Evolutionary conservation across 108 stramenopile species (phyloP).

Genomic region (Pseudonitzschia delicatissima): DNA sequence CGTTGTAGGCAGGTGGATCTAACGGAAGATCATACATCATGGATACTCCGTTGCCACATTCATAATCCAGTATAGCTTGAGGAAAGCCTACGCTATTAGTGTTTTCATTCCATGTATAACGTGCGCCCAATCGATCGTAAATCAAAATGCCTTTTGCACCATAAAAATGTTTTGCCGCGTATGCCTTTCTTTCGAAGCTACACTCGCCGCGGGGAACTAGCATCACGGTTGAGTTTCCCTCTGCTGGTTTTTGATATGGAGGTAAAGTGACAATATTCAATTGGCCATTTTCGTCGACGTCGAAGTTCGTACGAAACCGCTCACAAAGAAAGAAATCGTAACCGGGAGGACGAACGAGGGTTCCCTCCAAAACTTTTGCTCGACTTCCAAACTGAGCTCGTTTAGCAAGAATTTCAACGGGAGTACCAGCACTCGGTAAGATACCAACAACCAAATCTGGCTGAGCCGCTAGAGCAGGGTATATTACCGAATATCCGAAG

Average conservation of each 20-base stretch:
- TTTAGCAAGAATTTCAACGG: slow-evolving; percentile 16
- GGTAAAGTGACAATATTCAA: not conserved
- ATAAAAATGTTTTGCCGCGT: slow-evolving; percentile 52
- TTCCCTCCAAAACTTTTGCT: slow-evolving; percentile 5
- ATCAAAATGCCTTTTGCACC: slow-evolving; percentile 65
- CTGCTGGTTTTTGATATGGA: not conserved
- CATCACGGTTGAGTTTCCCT: slow-evolving; percentile 23
- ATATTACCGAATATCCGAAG: slow-evolving; percentile 10
- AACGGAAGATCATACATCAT: slow-evolving; percentile 21
- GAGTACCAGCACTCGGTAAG: not conserved
- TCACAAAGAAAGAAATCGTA: slow-evolving; percentile 13
- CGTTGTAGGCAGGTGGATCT: slow-evolving; percentile 33
- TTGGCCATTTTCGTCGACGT: not conserved
- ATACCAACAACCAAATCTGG: slow-evolving; percentile 13
- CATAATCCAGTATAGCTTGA: slow-evolving; percentile 17
- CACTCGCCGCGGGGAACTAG: slow-evolving; percentile 65
- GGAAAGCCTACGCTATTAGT: slow-evolving; percentile 19
- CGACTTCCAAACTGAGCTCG: slow-evolving; percentile 29
- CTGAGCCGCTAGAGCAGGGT: not conserved
- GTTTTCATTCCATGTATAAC: slow-evolving; percentile 36
- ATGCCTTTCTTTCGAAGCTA: slow-evolving; percentile 70
- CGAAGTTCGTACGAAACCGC: not conserved
- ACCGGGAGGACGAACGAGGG: slow-evolving; percentile 17
- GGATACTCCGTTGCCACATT: slow-evolving; percentile 27
- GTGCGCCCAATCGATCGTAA: slow-evolving; percentile 53